A percentile compares a stretch with the other conserved stretches of the same genome.
phyloP scores from a whole-genome alignment of 2,329 filamentous ascomycete genomes.

The Plenodomus lindquistii region DNA sequence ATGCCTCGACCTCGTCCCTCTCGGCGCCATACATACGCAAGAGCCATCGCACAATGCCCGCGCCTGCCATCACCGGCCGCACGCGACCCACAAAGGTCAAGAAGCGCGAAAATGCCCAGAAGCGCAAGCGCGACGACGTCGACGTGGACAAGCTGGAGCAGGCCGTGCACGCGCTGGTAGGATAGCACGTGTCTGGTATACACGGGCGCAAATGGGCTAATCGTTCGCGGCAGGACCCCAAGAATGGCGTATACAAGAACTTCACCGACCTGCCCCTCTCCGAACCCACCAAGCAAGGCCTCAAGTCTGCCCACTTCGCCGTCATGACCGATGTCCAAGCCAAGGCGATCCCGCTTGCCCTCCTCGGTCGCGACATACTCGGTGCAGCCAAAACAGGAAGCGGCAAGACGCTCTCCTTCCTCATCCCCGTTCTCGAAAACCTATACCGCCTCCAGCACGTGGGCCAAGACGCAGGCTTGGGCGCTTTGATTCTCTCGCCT shows the following conservation, averaged over 20 bases:
- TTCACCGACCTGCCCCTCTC: conserved; percentile 90
- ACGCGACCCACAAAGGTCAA: conserved; percentile 58
- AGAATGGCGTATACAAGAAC: conserved; percentile 61
- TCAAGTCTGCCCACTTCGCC: conserved; percentile 86
- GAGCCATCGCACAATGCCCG: conserved; percentile 27
- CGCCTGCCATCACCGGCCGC: conserved; percentile 45
- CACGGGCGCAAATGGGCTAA: background rate
- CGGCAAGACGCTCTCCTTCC: conserved; percentile 92
- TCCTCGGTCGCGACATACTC: conserved; percentile 85
- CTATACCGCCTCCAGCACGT: conserved; percentile 89
- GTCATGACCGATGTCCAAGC: conserved; percentile 89
- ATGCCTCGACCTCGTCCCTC: conserved; percentile 5
- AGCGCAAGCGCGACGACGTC: conserved; percentile 59
- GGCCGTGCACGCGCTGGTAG: conserved; percentile 50
- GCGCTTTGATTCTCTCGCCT: conserved; percentile 89
- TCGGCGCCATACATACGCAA: conserved; percentile 3
- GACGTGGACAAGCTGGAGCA: conserved; percentile 53
- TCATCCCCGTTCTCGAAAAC: conserved; percentile 90
- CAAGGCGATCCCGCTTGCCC: conserved; percentile 81
- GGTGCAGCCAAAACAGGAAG: conserved; percentile 95
- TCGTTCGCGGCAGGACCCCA: conserved; percentile 57
- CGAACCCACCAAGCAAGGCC: conserved; percentile 73
- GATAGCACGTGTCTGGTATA: background rate
- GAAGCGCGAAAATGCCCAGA: conserved; percentile 56
- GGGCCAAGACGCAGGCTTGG: conserved; percentile 81